Percentiles rank a stretch among this genome's conserved stretches.
Conservation (phyloP, 2,329 filamentous ascomycete species). For the Monosporascus sp. region DNA sequence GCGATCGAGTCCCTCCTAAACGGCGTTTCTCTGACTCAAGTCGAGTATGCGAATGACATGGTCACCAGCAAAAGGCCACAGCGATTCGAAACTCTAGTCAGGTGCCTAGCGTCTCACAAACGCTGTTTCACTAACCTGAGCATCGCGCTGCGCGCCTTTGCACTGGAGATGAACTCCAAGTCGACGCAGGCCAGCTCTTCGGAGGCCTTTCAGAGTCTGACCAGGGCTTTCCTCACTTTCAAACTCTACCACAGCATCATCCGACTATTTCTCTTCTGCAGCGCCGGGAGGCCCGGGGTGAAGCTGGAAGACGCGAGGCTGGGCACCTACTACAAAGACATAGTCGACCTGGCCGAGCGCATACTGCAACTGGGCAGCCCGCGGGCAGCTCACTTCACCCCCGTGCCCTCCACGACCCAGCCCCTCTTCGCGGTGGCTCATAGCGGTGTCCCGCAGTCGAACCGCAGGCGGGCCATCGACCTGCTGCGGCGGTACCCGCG, state of each 20-base stretch:
- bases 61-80: not conserved
- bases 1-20: conserved; percentile 7
- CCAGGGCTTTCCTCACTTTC: not conserved
- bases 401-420: not conserved
- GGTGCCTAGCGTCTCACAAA: not conserved
- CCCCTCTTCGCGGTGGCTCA: conserved; percentile 6
- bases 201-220: not conserved
- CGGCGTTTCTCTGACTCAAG: not conserved
- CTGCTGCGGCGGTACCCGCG: conserved; percentile 4
- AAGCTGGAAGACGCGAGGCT: not conserved
- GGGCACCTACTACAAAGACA: not conserved
- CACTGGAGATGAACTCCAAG: not conserved
- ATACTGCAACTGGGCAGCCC: not conserved
- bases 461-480: conserved; percentile 3
- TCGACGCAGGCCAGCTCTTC: no score
- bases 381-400: not conserved
- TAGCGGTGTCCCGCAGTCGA: not conserved
- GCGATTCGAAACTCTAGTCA: not conserved
- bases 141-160: not conserved
- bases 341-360: conserved; percentile 1
- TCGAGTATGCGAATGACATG: not conserved
- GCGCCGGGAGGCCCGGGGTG: not conserved
- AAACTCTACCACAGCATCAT: not conserved
- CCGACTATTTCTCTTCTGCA: not conserved
- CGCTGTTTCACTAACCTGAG: not conserved